These are phyloP conservation scores for Saccharomycopsis crataegensis DNA, from an alignment of 1,139 yeast genomes.

Conservation along the genomic window DNA sequence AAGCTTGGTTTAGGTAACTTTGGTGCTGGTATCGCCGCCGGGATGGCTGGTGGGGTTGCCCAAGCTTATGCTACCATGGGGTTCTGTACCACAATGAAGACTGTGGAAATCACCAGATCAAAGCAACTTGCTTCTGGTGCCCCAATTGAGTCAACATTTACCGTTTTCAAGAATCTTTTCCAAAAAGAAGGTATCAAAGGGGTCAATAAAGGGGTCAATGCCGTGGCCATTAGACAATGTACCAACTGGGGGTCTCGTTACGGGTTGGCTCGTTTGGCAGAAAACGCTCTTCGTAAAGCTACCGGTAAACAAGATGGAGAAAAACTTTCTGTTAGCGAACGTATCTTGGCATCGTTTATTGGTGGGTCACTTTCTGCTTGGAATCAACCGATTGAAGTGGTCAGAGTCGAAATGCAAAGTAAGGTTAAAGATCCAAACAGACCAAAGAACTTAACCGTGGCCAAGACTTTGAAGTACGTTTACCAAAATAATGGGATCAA, in stretches of 20 bases:
- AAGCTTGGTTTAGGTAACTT: conserved; percentile 62
- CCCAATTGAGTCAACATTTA: conserved; percentile 68
- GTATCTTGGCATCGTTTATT: conserved; percentile 75
- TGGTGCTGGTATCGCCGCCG: conserved; percentile 88
- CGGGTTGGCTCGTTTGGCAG: conserved; percentile 88
- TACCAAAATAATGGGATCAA: conserved; percentile 74
- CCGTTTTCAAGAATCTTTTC: conserved; percentile 80
- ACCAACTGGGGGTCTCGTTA: conserved; percentile 99
- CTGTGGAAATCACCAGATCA: conserved; percentile 89
- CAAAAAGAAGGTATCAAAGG: conserved; percentile 84
- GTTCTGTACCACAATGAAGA: conserved; percentile 96
- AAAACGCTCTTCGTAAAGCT: conserved; percentile 63
- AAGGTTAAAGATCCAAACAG: conserved; percentile 89
- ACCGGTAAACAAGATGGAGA: conserved; percentile 57
- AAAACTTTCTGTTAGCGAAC: conserved; percentile 66
- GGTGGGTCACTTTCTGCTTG: conserved; percentile 98
- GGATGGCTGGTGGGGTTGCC: conserved; percentile 93
- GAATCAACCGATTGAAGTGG: conserved; percentile 98
- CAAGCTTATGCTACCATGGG: conserved; percentile 92
- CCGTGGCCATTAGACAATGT: conserved; percentile 98
- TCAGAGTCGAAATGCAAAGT: conserved; percentile 96
- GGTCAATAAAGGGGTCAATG: conserved; percentile 95
- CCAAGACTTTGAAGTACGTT: conserved; percentile 75
- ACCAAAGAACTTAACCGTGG: conserved; percentile 82
- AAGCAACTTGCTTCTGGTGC: conserved; percentile 64